Evolutionary conservation across 345 rosid genomes (phyloP).

Genomic region (Eucalyptus regnans): DNA sequence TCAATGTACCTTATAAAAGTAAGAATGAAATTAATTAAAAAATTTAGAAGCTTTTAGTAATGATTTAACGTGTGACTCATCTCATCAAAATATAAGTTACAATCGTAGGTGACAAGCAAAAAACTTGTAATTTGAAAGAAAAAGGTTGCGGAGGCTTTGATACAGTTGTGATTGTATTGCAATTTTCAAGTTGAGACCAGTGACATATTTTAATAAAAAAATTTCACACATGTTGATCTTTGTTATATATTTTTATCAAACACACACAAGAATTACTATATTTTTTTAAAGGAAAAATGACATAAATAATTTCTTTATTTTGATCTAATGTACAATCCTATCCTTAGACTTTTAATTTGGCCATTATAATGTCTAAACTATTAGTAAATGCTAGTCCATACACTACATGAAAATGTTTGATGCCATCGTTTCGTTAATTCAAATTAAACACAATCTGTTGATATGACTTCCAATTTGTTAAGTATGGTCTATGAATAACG

Average conservation of each 20-base stretch:
- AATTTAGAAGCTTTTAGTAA: background rate
- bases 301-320: background rate
- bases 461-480: background rate
- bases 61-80: background rate
- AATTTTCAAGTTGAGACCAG: background rate
- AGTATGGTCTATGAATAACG: fast-evolving
- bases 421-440: fast-evolving
- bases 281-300: background rate
- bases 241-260: background rate
- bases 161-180: background rate
- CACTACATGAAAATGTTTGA: background rate
- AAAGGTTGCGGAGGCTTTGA: background rate
- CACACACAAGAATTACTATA: background rate
- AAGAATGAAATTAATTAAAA: background rate
- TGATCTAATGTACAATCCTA: fast-evolving
- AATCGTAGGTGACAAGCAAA: background rate
- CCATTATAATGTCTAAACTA: background rate
- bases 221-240: background rate
- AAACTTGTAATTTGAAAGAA: background rate
- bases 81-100: background rate
- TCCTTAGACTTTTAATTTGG: background rate
- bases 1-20: background rate
- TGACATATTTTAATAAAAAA: background rate
- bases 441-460: background rate
- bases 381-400: fast-evolving